Evolutionary conservation across 306 rosid genomes (phyloP), one percentile per base, ranked within the genome.

Genomic region (Herpetospermum pedunculosum): DNA sequence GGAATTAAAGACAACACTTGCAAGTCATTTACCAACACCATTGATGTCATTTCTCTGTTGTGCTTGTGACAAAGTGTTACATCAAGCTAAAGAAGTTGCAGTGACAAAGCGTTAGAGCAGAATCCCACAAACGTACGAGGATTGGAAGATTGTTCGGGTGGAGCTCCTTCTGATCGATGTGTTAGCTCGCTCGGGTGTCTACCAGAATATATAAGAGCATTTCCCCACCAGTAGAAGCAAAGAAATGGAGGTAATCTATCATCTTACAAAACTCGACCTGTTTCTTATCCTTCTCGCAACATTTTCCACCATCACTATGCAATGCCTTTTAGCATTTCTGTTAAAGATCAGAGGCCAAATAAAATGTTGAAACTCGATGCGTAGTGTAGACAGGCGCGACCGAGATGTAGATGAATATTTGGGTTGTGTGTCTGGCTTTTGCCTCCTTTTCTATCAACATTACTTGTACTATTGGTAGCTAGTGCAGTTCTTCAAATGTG

Each of bases 21-120:
- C 70, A 53, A 76, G 82, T 32, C 81, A 67, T 59, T 78, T 84
- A 50, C 91, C 88, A 59, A 80, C 50, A 74, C 81, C 81, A 5
- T 46, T 67, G 74, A 76, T 73, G 50, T 64, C 82, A 12, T 60
- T 76, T 81, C 77, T 84, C 81, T 55, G 38, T 38, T 65, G 62
- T 16, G 46, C 34, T 38, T 65, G 62, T 16, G 46, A 72, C 63
- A 16, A 52, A 37, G 8, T 35, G 37, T 35, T 30, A 11, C 70
- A 37, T 63, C 70, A 63, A 21, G 19, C 72, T 37, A 28, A 7
- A 30, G 37, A 60, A 30, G 69, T 18, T 60, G 37, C 73, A 68
- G n/a, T 6, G 18, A 13, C 53, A 41, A 41, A 68, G 53, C 73
- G 37, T 41, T 68, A 40, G 49, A 64, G 71, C 18, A 19, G n/a